Base-by-base conservation (phyloP, 2,329 filamentous ascomycete species). In the Scedosporium apiospermum region DNA sequence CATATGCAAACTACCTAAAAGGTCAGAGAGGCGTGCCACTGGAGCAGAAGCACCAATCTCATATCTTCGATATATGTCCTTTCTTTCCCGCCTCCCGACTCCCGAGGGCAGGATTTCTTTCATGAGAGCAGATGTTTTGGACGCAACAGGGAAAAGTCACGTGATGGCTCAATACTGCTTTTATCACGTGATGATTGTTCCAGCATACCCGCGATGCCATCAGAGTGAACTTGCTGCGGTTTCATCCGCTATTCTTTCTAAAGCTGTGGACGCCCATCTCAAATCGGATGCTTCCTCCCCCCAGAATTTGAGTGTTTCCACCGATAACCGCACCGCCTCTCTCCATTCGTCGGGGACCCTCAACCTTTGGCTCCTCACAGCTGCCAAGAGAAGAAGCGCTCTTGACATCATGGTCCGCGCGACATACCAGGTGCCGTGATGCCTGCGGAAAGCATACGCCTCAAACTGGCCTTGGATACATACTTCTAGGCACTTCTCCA, bases 371-470 rank as follows among this genome's bases (percentile, higher is more conserved):
- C 49, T 58, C 18, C 26, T 34, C 51, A 61, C 64, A 23, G 69
- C 69, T 4, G 69, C 71, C n/a, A 72, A 44, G 2, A 73, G 63
- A 18, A 70, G 63, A 14, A 74, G 66, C 16, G 66, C 63, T 49
- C 64, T 64, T 51, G 62, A 60, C 63, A 69, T 65, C 30, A 66
- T 57, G 53, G 65, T 63, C 60, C 69, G 62, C 49, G 66, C 63
- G 55, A 68, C 65, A 59, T 67, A 66, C 71, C 71, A 73, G 1
- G 69, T 72, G 30, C 72, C 71, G 63, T 73, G 70, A 60, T 73
- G 71, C 18, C 71, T 68, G 59, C 72, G 71, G n/a, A 65, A 68
- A 23, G 66, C 63, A n/a, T 66, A 67, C 57, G 66, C 65, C 46
- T 64, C 62, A 23, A 65, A 58, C 59, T 70, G 65, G 46, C 65